phyloP scores from a whole-genome alignment of 1,284 basidiomycete species.

The Xerocomus nothofagi region DNA sequence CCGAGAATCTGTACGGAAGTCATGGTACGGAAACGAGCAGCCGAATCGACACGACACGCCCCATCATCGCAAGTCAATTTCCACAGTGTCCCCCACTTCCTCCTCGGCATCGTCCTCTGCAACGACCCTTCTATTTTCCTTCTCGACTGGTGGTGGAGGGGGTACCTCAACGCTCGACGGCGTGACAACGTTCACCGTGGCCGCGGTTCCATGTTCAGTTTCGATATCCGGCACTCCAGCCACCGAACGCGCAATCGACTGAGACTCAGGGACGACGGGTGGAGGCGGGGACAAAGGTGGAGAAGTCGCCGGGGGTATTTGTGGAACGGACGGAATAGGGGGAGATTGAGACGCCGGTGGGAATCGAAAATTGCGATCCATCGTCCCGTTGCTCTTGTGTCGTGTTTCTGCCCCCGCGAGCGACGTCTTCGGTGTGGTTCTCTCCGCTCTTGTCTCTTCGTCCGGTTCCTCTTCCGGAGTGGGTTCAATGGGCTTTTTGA shows the following conservation, averaged over 20 bases:
- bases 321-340: constrained; percentile 16
- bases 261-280: constrained; percentile 10
- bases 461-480: constrained; percentile 51
- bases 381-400: constrained; percentile 57
- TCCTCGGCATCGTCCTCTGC: constrained; percentile 55
- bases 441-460: constrained; percentile 24
- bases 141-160: constrained; percentile 73
- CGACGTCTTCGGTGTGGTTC: constrained; percentile 12
- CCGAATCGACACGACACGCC: background rate
- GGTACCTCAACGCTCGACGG: constrained; percentile 71
- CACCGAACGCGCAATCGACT: background rate
- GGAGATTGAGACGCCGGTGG: constrained; percentile 41
- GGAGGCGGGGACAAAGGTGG: constrained; percentile 26
- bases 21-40: constrained; percentile 1
- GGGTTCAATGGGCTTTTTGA: constrained; percentile 40
- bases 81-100: constrained; percentile 74
- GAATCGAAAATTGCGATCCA: constrained; percentile 79
- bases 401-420: constrained; percentile 31
- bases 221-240: constrained; percentile 12
- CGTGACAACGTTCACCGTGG: constrained; percentile 42
- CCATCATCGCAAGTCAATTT: constrained; percentile 44
- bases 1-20: background rate
- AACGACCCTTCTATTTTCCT: constrained; percentile 49
- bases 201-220: constrained; percentile 25
- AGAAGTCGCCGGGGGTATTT: constrained; percentile 3